Conservation (phyloP, 176 grass and related monocot species). For the Aegilops longissima region DNA sequence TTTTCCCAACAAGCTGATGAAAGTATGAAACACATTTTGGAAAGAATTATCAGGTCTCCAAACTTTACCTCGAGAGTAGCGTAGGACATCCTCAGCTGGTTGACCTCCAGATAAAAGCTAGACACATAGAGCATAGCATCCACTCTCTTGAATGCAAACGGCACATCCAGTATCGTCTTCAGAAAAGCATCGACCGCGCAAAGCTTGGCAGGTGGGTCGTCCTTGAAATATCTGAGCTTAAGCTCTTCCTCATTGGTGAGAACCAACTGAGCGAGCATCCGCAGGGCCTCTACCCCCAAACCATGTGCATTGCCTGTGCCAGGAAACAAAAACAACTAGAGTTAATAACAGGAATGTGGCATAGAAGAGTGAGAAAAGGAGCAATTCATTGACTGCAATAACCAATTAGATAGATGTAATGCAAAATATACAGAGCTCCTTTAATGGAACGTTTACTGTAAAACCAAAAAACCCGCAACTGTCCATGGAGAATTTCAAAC, state of each 20-base stretch:
- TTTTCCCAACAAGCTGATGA: background rate
- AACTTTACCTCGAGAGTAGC: conserved; percentile 70
- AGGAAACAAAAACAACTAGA: background rate
- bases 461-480: background rate
- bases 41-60: background rate
- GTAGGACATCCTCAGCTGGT: conserved; percentile 68
- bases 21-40: background rate
- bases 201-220: conserved; percentile 52
- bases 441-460: background rate
- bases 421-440: background rate
- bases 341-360: background rate
- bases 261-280: conserved; percentile 58
- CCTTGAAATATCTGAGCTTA: conserved; percentile 73
- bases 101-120: conserved; percentile 81
- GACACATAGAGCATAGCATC: conserved; percentile 88
- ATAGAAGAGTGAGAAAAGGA: background rate
- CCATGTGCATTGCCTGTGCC: conserved; percentile 57
- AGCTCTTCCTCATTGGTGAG: conserved; percentile 80
- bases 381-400: background rate
- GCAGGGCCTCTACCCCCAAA: conserved; percentile 64
- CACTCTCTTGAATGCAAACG: conserved; percentile 77
- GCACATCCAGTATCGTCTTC: conserved; percentile 63
- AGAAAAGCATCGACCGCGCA: conserved; percentile 65
- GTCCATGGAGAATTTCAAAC: background rate
- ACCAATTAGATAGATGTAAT: background rate